Base-by-base conservation (phyloP, 108 stramenopile species). In the Cyclotella kingstonii region DNA sequence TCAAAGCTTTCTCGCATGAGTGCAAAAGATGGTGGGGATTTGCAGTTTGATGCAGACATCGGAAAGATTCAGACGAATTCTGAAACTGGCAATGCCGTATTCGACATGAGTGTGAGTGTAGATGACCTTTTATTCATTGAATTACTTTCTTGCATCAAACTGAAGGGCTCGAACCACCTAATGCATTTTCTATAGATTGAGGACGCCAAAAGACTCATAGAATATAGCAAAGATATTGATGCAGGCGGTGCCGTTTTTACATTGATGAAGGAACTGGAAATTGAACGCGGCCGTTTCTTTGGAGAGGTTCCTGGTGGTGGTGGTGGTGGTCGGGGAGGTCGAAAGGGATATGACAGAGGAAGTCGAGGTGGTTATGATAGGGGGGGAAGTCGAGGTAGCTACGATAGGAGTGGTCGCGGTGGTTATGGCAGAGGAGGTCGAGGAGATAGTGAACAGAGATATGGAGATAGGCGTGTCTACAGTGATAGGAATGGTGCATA, bases 1-100 rank as follows among this genome's bases (percentile, higher is more conserved):
- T 76, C 78, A 4, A 95, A 95, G 66, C 72, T 95, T 15, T 52
- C 93, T 0, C 62, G 87, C 14, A 84, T 89, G 83, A 90, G 89
- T 42, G 76, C 66, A 30, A 47, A 72, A 36, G 78, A 77, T 14
- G 82, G 70, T 22, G 84, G 71, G n/a, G 84, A 73, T 22, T 7
- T 74, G 18, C 5, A 62, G 12, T 90, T 94, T 76, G 90, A 94
- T 2, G 79, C 79, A 41, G 85, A 89, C 48, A 81, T 94, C 51
- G 93, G 93, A 48, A 89, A 86, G 65, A 91, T 94, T 51, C 81
- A 87, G 46, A 63, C 77, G 11, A 87, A 84, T 45, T 49, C 63
- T 26, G 84, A 88, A 21, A 80, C 69, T 30, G 85, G 87, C 29
- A 71, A 67, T 50, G 90, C 88, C 36, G 45, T 90, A 28, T 94